phyloP scores from a whole-genome alignment of 495 filamentous ascomycete species.

The Bryoglossum gracile region DNA sequence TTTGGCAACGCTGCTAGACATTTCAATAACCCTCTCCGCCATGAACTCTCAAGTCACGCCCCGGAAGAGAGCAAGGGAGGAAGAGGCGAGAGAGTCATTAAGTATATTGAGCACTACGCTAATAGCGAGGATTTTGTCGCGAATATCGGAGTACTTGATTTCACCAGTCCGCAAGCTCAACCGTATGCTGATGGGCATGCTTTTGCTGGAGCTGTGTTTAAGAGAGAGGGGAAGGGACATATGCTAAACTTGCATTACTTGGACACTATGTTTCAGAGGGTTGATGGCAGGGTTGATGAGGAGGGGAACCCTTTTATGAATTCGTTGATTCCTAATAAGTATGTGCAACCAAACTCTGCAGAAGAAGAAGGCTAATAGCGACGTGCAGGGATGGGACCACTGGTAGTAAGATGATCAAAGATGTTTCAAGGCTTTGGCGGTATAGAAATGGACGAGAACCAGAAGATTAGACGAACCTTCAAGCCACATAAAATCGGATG shows the following conservation, averaged over 20 bases:
- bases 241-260: conserved; percentile 20
- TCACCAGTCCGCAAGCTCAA: conserved; percentile 10
- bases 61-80: conserved; percentile 24
- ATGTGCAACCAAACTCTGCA: neutral
- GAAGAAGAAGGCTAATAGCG: neutral
- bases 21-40: conserved; percentile 67
- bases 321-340: neutral
- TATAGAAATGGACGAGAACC: conserved; percentile 15
- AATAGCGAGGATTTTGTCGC: conserved; percentile 37
- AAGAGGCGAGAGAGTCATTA: conserved; percentile 36
- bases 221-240: conserved; percentile 8
- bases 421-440: conserved; percentile 17
- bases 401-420: conserved; percentile 16
- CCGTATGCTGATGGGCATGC: conserved; percentile 17
- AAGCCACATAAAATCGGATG: too few species aligned
- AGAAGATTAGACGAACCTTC: too few species aligned
- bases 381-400: neutral
- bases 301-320: conserved; percentile 18
- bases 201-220: conserved; percentile 11
- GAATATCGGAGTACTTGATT: conserved; percentile 15
- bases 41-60: neutral
- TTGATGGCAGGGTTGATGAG: conserved; percentile 12
- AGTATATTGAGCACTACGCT: conserved; percentile 78
- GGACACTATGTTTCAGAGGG: conserved; percentile 12
- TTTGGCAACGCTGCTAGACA: conserved; percentile 80